Percentiles rank a stretch among this genome's conserved stretches.
Conservation (phyloP, 1,284 basidiomycete genomes). For the Naganishia sp. region DNA sequence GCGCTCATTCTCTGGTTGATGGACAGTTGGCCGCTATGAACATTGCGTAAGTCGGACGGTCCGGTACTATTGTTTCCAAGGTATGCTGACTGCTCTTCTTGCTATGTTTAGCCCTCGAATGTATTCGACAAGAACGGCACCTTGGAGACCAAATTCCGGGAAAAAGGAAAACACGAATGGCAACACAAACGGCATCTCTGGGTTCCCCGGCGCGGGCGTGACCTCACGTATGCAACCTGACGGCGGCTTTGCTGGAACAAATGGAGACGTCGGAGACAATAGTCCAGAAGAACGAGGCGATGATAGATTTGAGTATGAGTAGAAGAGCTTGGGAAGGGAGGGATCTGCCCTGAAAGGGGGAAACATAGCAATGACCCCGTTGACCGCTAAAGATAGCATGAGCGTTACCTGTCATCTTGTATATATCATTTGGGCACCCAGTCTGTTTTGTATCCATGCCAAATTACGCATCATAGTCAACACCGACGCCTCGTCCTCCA, state of each 20-base stretch:
- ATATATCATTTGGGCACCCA: neutral
- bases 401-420: neutral
- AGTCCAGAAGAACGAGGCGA: slow-evolving; percentile 25
- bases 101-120: slow-evolving; percentile 30
- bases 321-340: neutral
- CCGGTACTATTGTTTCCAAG: neutral
- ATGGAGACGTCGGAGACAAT: slow-evolving; percentile 15
- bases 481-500: too few species aligned
- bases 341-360: neutral
- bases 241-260: slow-evolving; percentile 18
- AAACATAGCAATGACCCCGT: neutral
- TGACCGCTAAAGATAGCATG: neutral
- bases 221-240: slow-evolving; percentile 24
- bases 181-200: slow-evolving; percentile 19
- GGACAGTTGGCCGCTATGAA: slow-evolving; percentile 51
- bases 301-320: slow-evolving; percentile 25
- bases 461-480: neutral
- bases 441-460: neutral
- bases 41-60: slow-evolving; percentile 43
- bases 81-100: neutral
- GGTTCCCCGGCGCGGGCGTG: slow-evolving; percentile 8
- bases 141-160: slow-evolving; percentile 52
- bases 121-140: slow-evolving; percentile 38
- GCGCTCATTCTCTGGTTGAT: slow-evolving; percentile 32
- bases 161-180: slow-evolving; percentile 13